These are phyloP conservation scores for Pythium oligandrum DNA, from an alignment of 352 stramenopile genomes.

Conservation along the genomic window DNA sequence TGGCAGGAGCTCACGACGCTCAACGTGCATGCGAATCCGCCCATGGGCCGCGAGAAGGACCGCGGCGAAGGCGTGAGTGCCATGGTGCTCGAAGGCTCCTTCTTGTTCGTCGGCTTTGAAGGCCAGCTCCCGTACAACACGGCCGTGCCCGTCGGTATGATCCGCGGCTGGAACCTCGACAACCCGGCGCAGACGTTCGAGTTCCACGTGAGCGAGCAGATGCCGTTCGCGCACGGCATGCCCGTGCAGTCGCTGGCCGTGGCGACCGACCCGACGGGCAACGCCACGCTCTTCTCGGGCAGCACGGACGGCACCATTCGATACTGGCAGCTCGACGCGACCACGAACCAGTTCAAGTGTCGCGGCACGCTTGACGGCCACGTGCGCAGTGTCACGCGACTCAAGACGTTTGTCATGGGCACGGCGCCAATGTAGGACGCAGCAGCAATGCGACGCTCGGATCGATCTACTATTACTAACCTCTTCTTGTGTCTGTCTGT, in stretches of 20 bases:
- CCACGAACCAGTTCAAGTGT: slow-evolving; percentile 73
- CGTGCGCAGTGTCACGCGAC: slow-evolving; percentile 68
- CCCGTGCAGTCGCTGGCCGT: slow-evolving; percentile 68
- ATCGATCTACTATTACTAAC: no score
- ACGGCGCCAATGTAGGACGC: slow-evolving; percentile 40
- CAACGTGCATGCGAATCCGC: slow-evolving; percentile 31
- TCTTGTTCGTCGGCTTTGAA: slow-evolving; percentile 82
- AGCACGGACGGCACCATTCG: slow-evolving; percentile 69
- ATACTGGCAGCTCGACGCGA: slow-evolving; percentile 77
- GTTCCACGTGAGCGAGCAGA: slow-evolving; percentile 51
- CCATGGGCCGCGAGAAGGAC: slow-evolving; percentile 7
- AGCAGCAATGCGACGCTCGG: no score
- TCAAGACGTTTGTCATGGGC: slow-evolving; percentile 79
- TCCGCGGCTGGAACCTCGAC: slow-evolving; percentile 81
- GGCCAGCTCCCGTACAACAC: slow-evolving; percentile 49
- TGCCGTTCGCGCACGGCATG: slow-evolving; percentile 74
- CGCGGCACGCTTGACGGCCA: slow-evolving; percentile 71
- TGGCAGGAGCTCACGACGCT: slow-evolving; percentile 81
- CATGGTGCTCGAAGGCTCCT: slow-evolving; percentile 67
- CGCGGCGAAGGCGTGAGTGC: slow-evolving; percentile 53
- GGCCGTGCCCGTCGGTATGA: slow-evolving; percentile 61
- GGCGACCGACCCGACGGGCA: slow-evolving; percentile 58
- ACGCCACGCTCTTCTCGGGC: slow-evolving; percentile 73
- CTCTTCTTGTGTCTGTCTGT: neutral
- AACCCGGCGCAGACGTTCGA: slow-evolving; percentile 62